Percentiles rank a stretch among this genome's conserved stretches.
Conservation (phyloP, 176 grass and related monocot species). For the Musa acuminata region DNA sequence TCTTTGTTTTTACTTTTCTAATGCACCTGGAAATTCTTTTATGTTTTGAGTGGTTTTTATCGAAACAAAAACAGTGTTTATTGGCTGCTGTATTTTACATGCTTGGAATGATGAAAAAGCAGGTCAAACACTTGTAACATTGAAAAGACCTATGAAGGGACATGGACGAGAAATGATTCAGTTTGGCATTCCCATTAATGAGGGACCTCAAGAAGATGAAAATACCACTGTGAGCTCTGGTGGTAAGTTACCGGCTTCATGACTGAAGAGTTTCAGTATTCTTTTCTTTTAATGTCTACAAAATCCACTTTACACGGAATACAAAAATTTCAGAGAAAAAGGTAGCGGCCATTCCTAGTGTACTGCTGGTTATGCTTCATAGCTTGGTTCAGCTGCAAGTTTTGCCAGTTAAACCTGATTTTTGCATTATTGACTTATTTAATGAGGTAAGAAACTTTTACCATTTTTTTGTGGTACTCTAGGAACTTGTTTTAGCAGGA, state of each 20-base stretch:
- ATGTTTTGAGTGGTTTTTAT: too few relatives aligned
- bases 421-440: slow-evolving; percentile 83
- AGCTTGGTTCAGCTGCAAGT: slow-evolving; percentile 47
- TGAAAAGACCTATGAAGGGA: slow-evolving; percentile 76
- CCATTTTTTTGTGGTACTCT: background rate
- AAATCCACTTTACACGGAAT: slow-evolving; percentile 10
- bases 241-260: slow-evolving; percentile 14
- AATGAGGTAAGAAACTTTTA: slow-evolving; percentile 48
- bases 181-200: slow-evolving; percentile 54
- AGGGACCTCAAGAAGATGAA: slow-evolving; percentile 62
- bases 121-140: slow-evolving; percentile 63
- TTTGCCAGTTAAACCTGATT: slow-evolving; percentile 70
- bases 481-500: slow-evolving; percentile 1
- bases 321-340: slow-evolving; percentile 43
- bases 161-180: slow-evolving; percentile 94
- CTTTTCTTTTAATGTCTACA: background rate
- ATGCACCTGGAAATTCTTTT: too few relatives aligned
- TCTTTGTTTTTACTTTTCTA: too few relatives aligned
- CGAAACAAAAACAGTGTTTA: too few relatives aligned
- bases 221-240: slow-evolving; percentile 25
- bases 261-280: background rate
- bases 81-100: background rate
- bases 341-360: slow-evolving; percentile 57
- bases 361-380: slow-evolving; percentile 67
- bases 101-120: slow-evolving; percentile 18